A percentile compares a stretch with the other conserved stretches of the same genome.
Conservation (phyloP, 768 basidiomycete genomes). For the Tulasnella sp. region DNA sequence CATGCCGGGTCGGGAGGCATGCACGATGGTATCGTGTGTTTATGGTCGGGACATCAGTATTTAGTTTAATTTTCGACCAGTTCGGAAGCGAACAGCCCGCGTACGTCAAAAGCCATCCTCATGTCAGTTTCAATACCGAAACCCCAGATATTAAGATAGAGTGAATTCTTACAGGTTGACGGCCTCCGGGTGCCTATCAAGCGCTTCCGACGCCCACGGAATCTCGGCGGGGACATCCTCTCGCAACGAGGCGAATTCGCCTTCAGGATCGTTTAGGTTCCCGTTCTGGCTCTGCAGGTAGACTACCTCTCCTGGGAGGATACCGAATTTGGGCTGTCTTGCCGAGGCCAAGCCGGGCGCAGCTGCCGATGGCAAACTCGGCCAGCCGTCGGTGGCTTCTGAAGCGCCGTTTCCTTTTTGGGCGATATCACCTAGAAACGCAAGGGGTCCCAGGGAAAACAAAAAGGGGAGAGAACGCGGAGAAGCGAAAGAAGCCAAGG, state of each 20-base stretch:
- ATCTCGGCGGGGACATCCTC: slow-evolving; percentile 70
- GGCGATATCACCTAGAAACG: background rate
- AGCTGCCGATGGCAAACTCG: slow-evolving; percentile 1
- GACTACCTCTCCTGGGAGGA: slow-evolving; percentile 48
- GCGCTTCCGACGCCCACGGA: slow-evolving; percentile 73
- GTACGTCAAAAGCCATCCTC: background rate
- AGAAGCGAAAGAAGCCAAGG: background rate
- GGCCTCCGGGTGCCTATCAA: slow-evolving; percentile 83
- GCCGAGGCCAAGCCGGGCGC: slow-evolving; percentile 5
- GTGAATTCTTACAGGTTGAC: slow-evolving; percentile 77
- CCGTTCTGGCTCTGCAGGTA: slow-evolving; percentile 95
- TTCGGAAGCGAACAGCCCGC: background rate
- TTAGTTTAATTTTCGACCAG: background rate
- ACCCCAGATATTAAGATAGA: slow-evolving; percentile 10
- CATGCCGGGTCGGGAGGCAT: background rate
- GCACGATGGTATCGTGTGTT: background rate
- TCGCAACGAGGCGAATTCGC: slow-evolving; percentile 66
- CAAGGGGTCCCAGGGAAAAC: background rate
- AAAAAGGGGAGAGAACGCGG: background rate
- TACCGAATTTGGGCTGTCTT: slow-evolving; percentile 31
- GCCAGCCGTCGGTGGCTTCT: slow-evolving; percentile 13
- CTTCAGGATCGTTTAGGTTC: slow-evolving; percentile 59
- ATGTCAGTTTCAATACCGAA: background rate
- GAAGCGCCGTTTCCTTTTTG: slow-evolving; percentile 4
- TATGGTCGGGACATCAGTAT: background rate